phyloP scores from a whole-genome alignment of 176 grass and related monocot species.

The Poa annua region DNA sequence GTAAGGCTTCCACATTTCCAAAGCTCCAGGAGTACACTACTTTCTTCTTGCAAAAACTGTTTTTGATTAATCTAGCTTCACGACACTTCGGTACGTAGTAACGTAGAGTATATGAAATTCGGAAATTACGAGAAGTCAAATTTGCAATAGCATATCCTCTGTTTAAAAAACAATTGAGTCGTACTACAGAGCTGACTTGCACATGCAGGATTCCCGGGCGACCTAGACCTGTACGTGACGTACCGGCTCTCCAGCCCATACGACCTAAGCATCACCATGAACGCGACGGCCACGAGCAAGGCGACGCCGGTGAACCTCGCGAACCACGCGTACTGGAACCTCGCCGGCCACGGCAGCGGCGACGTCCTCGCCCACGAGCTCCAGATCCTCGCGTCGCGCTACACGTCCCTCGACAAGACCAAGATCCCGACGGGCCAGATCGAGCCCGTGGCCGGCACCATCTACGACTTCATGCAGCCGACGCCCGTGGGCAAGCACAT shows the following conservation, averaged over 20 bases:
- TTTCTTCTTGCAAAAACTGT: too few species aligned
- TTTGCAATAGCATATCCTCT: conserved; percentile 1
- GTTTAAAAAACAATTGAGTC: not conserved
- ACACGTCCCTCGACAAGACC: conserved; percentile 19
- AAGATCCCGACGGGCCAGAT: conserved; percentile 31
- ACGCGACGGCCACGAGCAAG: conserved; percentile 42
- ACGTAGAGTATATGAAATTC: too few species aligned
- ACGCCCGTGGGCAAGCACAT: conserved; percentile 54
- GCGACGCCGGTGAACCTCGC: conserved; percentile 77
- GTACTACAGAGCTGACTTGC: conserved; percentile 12
- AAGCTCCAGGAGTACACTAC: not conserved
- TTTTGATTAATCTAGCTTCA: not conserved
- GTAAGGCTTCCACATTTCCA: conserved; percentile 7
- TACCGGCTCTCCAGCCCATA: conserved; percentile 59
- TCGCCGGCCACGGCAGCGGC: conserved; percentile 33
- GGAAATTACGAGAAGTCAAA: conserved; percentile 21
- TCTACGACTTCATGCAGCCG: conserved; percentile 56
- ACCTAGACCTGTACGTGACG: conserved; percentile 75
- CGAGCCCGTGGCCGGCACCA: conserved; percentile 51
- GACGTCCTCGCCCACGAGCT: conserved; percentile 15
- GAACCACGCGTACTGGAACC: conserved; percentile 84
- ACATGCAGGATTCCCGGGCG: conserved; percentile 72
- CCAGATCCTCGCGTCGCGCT: not conserved
- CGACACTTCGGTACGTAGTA: not conserved
- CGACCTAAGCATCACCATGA: conserved; percentile 61